Conservation (phyloP, 2,329 filamentous ascomycete genomes). For the Fusarium abutilonis region DNA sequence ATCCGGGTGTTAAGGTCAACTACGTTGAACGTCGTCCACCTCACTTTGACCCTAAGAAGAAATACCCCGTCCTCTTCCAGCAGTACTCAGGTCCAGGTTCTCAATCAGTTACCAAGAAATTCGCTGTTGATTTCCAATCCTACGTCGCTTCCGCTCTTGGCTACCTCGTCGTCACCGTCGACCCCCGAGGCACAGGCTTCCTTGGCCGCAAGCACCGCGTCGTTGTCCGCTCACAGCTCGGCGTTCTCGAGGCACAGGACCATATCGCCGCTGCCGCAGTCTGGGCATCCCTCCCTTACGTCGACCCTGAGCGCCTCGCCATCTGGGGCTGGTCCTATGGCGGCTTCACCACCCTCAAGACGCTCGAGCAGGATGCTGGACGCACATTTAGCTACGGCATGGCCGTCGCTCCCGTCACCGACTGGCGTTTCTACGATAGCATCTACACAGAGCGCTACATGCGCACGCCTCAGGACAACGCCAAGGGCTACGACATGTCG, state of each 20-base stretch:
- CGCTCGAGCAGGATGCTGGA: conserved; percentile 89
- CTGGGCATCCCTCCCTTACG: conserved; percentile 83
- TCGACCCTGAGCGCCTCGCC: conserved; percentile 82
- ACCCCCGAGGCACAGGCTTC: conserved; percentile 91
- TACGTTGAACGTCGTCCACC: conserved; percentile 87
- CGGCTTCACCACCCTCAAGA: conserved; percentile 94
- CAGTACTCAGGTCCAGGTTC: conserved; percentile 96
- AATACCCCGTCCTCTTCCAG: conserved; percentile 94
- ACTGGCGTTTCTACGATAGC: conserved; percentile 95
- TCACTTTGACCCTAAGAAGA: conserved; percentile 83
- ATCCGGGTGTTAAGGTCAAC: conserved; percentile 75
- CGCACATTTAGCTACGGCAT: conserved; percentile 95
- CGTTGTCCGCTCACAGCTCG: conserved; percentile 83
- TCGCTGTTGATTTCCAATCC: conserved; percentile 87
- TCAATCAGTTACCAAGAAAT: conserved; percentile 83
- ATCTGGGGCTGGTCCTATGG: conserved; percentile 99
- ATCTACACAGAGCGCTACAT: conserved; percentile 98
- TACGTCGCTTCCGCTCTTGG: conserved; percentile 87
- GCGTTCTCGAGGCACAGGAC: conserved; percentile 84
- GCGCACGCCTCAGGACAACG: conserved; percentile 89
- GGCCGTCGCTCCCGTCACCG: conserved; percentile 97
- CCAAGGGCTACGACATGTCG: conserved; percentile 77
- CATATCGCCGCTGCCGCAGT: conserved; percentile 90
- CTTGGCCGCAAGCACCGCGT: conserved; percentile 86
- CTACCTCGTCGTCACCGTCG: conserved; percentile 94